Evolutionary conservation across 805 yeast genomes (phyloP).

Genomic region (Candida coleopterorum): DNA sequence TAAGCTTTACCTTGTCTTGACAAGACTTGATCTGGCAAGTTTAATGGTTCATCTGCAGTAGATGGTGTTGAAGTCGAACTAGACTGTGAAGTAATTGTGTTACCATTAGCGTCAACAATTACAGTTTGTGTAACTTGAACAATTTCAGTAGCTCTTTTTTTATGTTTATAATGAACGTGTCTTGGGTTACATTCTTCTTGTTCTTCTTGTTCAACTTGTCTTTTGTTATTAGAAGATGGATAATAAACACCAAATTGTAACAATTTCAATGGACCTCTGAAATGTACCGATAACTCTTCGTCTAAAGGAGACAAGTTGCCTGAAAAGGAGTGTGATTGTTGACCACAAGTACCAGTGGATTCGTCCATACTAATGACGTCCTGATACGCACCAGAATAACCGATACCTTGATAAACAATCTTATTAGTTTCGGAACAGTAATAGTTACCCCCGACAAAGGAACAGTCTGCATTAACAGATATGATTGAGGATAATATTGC

Average conservation of each 20-base stretch:
- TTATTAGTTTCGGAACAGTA: slow-evolving; percentile 73
- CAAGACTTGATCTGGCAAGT: slow-evolving; percentile 14
- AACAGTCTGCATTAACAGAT: slow-evolving; percentile 32
- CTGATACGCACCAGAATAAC: slow-evolving; percentile 78
- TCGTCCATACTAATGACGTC: slow-evolving; percentile 80
- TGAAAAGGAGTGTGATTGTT: slow-evolving; percentile 49
- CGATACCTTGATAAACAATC: slow-evolving; percentile 65
- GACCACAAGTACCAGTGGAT: slow-evolving; percentile 65
- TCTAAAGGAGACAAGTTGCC: slow-evolving; percentile 77
- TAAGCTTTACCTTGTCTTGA: slow-evolving; percentile 12
- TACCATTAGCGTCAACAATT: slow-evolving; percentile 57
- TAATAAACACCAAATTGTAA: slow-evolving; percentile 87
- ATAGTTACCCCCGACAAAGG: slow-evolving; percentile 65
- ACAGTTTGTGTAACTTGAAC: slow-evolving; percentile 79
- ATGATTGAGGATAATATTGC: slow-evolving; percentile 18
- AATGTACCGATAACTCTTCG: slow-evolving; percentile 83
- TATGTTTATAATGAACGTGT: slow-evolving; percentile 45
- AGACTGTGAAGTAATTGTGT: slow-evolving; percentile 25
- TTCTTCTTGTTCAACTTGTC: slow-evolving; percentile 36
- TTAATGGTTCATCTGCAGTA: too few relatives aligned
- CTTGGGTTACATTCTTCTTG: slow-evolving; percentile 45
- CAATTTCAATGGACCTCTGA: slow-evolving; percentile 83
- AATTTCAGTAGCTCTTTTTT: slow-evolving; percentile 60
- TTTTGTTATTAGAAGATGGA: slow-evolving; percentile 47
- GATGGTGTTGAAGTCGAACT: slow-evolving; percentile 19